Base-by-base conservation (phyloP, 192 early-diverging fungal species). In the Chytriomyces sp. region DNA sequence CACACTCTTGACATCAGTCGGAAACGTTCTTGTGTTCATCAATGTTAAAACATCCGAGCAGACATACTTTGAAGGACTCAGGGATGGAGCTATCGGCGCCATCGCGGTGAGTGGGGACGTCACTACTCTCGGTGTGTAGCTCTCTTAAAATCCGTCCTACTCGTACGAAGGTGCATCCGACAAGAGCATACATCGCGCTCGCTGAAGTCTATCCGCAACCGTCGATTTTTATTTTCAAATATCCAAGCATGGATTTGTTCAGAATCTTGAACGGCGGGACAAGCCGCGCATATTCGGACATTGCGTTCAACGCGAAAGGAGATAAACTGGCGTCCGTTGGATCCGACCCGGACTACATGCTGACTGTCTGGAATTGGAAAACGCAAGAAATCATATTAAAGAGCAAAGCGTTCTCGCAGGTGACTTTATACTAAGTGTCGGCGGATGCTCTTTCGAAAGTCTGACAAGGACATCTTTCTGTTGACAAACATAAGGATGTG, bases 321-420 rank as follows among this genome's bases (percentile, higher is more conserved):
- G 83, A 85, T 46, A 89, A 83, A 67, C 71, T 91, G 3, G 88
- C 87, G 16, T 87, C 85, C 61, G 84, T 91, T 23, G 89, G 85
- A 7, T 47, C 70, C 49, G 88, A 91, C 81, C 89, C 89, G 7
- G 89, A 91, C 66, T 91, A 86, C 72, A 90, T 87, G 86, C 80
- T 91, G 6, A 91, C 89, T 7, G 77, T 91, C 7, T 91, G 89
- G 89, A 80, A 88, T 65, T 91, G 89, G 89, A 80, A 82, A 48
- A 53, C 77, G 18, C 85, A 90, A 62, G 69, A 72, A 45, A 80
- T 91, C 47, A 77, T 87, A 46, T 72, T 91, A 10, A 44, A 87
- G 47, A 89, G 86, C 76, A 91, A 91, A 69, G 89, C 89, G 0
- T 91, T 91, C 72, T 88, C 87, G 50, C 89, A 89, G 79, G 87